These are phyloP conservation scores for Argentina anserina DNA, from an alignment of 306 rosid genomes.

Conservation along the genomic window DNA sequence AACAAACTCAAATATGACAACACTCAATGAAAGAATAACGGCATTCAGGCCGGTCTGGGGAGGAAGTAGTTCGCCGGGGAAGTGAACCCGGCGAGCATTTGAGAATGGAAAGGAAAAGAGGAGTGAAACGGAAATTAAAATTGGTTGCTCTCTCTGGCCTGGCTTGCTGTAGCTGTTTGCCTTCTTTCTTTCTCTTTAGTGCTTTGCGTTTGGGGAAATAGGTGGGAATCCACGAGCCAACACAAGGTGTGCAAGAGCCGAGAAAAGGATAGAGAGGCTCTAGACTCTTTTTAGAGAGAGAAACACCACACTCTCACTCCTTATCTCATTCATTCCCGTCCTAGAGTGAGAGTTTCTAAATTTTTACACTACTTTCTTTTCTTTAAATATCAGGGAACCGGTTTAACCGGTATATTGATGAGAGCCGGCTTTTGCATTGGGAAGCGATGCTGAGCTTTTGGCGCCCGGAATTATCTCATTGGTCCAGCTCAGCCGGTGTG, in stretches of 20 bases:
- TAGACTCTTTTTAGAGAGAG: no score
- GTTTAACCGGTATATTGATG: conserved; percentile 8
- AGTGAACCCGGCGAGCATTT: conserved; percentile 16
- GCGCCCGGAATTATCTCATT: neutral
- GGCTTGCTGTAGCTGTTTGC: no score
- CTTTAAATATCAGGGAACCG: no score
- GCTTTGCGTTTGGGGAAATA: conserved; percentile 40
- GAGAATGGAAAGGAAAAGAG: neutral
- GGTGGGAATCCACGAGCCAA: conserved; percentile 45
- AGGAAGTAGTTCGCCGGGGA: neutral
- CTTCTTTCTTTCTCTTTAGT: conserved; percentile 43
- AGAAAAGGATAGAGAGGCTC: conserved; percentile 25
- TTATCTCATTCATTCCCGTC: no score
- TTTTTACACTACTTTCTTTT: no score
- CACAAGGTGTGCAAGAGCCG: conserved; percentile 30
- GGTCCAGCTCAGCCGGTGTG: conserved; percentile 1
- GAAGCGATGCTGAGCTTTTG: conserved; percentile 27
- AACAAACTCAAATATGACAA: no score
- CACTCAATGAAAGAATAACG: neutral
- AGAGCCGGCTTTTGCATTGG: conserved; percentile 54
- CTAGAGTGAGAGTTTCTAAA: neutral
- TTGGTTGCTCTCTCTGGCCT: no score
- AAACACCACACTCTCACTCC: neutral
- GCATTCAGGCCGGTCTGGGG: neutral
- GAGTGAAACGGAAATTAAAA: neutral